Evolutionary conservation across 2,329 filamentous ascomycete species (phyloP), one percentile per base, ranked within the genome.

Genomic region (Claviceps spartinae): DNA sequence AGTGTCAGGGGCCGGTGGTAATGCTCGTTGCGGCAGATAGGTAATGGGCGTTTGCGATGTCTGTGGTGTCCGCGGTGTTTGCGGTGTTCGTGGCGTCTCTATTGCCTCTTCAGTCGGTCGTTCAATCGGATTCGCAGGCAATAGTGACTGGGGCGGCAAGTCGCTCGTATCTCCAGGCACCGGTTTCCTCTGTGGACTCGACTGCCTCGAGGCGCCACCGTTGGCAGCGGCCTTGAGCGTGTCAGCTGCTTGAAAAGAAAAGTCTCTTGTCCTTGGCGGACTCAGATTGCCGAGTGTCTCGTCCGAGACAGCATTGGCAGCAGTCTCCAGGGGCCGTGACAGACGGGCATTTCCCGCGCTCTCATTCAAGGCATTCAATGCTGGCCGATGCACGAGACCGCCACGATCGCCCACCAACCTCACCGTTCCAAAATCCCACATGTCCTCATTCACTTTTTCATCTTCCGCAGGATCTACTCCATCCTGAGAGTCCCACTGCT

Each of bases 401-500:
- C 82, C 81, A 30, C 80, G 77, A 51, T 83, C 81, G 36, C 78
- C 79, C n/a, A 84, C 82, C 5, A 94, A 83, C 52, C 90, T 79
- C 50, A 98, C 88, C 0, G 93, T 98, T 44, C 93, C 93, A 72
- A 98, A 98, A 67, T 98, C 93, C 93, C 93, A 98, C 64, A 97
- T 81, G 65, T 97, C 93, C 65, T 96, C 88, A 55, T 84, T 77
- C 7, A 79, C 72, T 18, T 70, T 71, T 56, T 73, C 69, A 37
- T 85, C 77, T 53, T 83, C 77, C 1, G 72, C 56, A 20, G 72
- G 69, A 7, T 72, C 69, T 41, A 78, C 72, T 13, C 74, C 70
- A 47, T 79, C 75, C 40, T 78, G 74, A 8, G 73, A 75, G 22
- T 86, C 81, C 60, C 64, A 66, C 20, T 60, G 55, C 7, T 88